These are phyloP conservation scores for Malassezia yamatoensis DNA, from an alignment of 1,284 basidiomycete species.

Conservation along the genomic window DNA sequence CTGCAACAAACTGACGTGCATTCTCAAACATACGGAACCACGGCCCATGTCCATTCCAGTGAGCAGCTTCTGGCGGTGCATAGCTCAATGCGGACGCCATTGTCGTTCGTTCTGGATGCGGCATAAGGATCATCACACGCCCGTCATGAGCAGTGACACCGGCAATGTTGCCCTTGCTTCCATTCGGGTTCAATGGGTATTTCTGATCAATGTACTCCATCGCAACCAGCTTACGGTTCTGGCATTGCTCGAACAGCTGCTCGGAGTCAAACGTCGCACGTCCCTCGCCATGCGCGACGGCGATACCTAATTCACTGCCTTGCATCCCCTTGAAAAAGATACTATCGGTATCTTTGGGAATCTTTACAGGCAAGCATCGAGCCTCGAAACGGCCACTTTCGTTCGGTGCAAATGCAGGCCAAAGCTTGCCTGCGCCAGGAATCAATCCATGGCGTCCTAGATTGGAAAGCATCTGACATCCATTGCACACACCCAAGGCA, in stretches of 20 bases:
- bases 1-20: conserved; percentile 54
- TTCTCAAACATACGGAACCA: conserved; percentile 95
- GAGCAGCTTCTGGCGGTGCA: conserved; percentile 22
- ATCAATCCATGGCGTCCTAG: conserved; percentile 62
- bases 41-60: conserved; percentile 60
- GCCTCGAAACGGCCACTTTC: conserved; percentile 81
- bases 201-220: conserved; percentile 36
- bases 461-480: conserved; percentile 89
- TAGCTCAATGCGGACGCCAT: conserved; percentile 46
- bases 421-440: conserved; percentile 64
- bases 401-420: conserved; percentile 89
- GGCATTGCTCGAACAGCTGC: conserved; percentile 19
- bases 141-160: conserved; percentile 78
- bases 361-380: conserved; percentile 68
- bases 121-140: conserved; percentile 86
- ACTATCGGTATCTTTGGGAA: conserved; percentile 55
- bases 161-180: conserved; percentile 73
- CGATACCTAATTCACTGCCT: conserved; percentile 75
- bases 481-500: conserved; percentile 90
- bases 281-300: conserved; percentile 93
- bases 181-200: conserved; percentile 69
- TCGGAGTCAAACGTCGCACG: conserved; percentile 59
- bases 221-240: conserved; percentile 23
- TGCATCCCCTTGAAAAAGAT: conserved; percentile 83
- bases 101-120: conserved; percentile 53